Base-by-base conservation (phyloP, 108 stramenopile genomes). In the Conticribra guillardii region DNA sequence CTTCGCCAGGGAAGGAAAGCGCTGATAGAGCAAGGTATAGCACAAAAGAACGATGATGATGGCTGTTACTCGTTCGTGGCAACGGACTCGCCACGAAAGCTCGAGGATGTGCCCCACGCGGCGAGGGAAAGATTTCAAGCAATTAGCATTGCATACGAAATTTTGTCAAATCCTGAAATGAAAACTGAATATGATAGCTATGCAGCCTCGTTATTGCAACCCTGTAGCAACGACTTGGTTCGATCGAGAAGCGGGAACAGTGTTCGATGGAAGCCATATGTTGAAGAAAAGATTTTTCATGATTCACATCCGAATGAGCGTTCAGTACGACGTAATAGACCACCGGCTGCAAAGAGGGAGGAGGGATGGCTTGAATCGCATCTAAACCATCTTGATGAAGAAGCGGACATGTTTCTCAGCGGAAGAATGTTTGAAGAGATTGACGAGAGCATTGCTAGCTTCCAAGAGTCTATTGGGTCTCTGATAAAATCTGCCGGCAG, bases 51-150 rank as follows among this genome's bases (percentile, higher is more conserved):
- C 15, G 31, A 24, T 28, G n/a, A 32, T 33, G n/a, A 32, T 33
- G 45, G 54, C 11, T 27, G 2, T 28, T 33, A 49, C 17, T 3
- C 22, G 11, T 65, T 54, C 26, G 52, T 65, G 14, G 32, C 32
- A 11, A 22, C 50, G 1, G 33, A 53, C 5, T 21, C 15, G 8
- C 22, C 24, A 14, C 71, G 50, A 1, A 56, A 57, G 11, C 54
- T 64, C 16, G 60, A 64, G 15, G 61, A 73, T 48, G 71, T 73
- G 11, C 61, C 71, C 3, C 59, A 62, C 0, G 52, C 37, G 0
- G 69, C 68, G 8, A 58, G 61, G 8, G 55, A 49, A 51, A 62
- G 63, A 8, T 76, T 76, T 51, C 68, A 76, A 60, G 75, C 75
- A 2, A 60, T 76, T 21, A 64, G 61, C 49, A 60, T 69, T 37